phyloP scores from a whole-genome alignment of 2,329 filamentous ascomycete species.

The Epichloe gansuensis region DNA sequence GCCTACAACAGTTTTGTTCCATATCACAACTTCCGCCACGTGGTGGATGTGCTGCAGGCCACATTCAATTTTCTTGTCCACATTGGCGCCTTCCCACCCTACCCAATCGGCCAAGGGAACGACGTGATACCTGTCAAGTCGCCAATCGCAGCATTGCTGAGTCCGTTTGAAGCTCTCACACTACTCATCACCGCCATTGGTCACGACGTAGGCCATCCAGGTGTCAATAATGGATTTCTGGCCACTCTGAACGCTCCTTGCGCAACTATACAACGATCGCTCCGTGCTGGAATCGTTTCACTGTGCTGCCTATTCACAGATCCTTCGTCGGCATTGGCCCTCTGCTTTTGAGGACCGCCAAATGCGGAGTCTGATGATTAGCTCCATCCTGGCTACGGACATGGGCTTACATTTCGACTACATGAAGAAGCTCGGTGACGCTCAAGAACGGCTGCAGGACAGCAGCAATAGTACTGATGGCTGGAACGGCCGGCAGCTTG shows the following conservation, averaged over 20 bases:
- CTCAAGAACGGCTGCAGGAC: conserved; percentile 66
- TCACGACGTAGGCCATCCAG: conserved; percentile 93
- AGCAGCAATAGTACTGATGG: conserved; percentile 54
- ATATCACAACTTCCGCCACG: conserved; percentile 97
- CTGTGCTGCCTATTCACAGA: conserved; percentile 92
- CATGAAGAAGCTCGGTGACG: conserved; percentile 73
- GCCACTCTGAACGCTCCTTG: conserved; percentile 79
- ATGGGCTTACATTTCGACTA: conserved; percentile 97
- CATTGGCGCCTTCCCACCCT: conserved; percentile 63
- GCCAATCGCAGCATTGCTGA: conserved; percentile 62
- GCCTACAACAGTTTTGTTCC: conserved; percentile 96
- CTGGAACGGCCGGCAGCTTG: conserved; percentile 65
- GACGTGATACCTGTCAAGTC: conserved; percentile 33
- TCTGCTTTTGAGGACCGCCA: conserved; percentile 63
- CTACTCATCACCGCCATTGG: conserved; percentile 92
- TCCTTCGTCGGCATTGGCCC: conserved; percentile 86
- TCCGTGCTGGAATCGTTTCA: conserved; percentile 97
- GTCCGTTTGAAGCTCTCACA: conserved; percentile 77
- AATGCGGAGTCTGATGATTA: conserved; percentile 87
- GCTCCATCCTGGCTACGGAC: conserved; percentile 92
- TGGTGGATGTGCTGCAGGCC: conserved; percentile 89
- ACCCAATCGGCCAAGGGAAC: conserved; percentile 31
- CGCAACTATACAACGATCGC: conserved; percentile 91
- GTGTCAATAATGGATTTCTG: conserved; percentile 95
- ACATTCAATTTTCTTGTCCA: conserved; percentile 80